Base-by-base conservation (phyloP, 176 grass and related monocot species). In the Oryza glaberrima region DNA sequence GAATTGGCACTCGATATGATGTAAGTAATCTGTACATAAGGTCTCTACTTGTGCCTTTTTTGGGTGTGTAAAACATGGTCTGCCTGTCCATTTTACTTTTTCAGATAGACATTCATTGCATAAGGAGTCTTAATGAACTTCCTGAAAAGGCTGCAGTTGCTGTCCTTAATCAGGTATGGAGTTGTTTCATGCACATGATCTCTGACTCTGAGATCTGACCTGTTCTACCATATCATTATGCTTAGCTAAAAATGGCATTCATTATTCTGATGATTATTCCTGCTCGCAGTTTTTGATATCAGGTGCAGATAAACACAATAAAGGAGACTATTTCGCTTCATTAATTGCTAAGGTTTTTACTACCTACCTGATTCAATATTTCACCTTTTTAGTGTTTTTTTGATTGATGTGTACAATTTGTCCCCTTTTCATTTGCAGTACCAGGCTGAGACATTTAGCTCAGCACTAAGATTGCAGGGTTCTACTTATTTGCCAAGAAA, bases 261-360 rank as follows among this genome's bases (percentile, higher is more conserved):
- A 68, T 65, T 69, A 12, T 48, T 74, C 16, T 86, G 36, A 65
- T 86, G 36, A 65, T 90, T 58, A 66, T 72, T 65, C 65, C 25
- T 81, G 25, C 17, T 41, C 77, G n/a, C 90, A 94, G 92, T 97
- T 97, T 83, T 88, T 97, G 83, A 87, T 97, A 84, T 78, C 94
- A 46, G 94, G 92, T 70, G 46, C 74, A 35, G 80, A 92, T 76
- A 97, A 92, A 83, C 88, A 41, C 45, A 89, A 91, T 84, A 97
- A 97, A 88, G 82, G 81, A 88, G 86, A 91, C 67, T 94, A 88
- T 85, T 94, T 97, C 58, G 58, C 81, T 87, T 97, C 94, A 65
- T 87, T 97, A 83, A 66, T 94, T 81, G 83, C 92, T 73, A 97
- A 94, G 92, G 94, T 93, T 72, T 26, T 75, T 76, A 82, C 26